Evolutionary conservation across 345 rosid species (phyloP), one percentile per base, ranked within the genome.

Genomic region (Eucalyptus paniculata): DNA sequence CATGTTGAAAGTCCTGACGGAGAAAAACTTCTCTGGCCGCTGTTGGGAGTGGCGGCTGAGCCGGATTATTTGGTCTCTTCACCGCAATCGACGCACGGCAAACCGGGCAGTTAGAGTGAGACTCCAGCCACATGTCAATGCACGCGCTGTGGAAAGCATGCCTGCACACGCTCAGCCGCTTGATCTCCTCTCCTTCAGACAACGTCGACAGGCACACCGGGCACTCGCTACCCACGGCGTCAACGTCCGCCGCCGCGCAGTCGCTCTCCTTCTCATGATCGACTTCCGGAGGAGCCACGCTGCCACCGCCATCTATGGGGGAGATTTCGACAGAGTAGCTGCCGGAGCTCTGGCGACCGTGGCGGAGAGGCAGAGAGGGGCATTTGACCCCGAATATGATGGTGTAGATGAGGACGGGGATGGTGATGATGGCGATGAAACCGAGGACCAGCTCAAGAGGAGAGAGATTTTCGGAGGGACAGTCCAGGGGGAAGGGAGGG

Each of bases 91-190:
- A 45, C 49, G 97, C 96, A 4, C 99, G 93, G 89, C 99, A 97
- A 89, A 94, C 91, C 13, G 99, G 99, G 65, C 99, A 97, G 89
- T 90, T 95, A 12, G 95, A 58, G 44, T 95, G 93, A 81, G 93
- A 92, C 42, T 65, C 92, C 13, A 97, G 92, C 99, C 99, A 97
- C 92, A 5, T 12, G 54, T 95, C 94, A 49, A 97, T 94, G 89
- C 99, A 97, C 23, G 87, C 7, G 86, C 93, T 93, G 60, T 96
- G 99, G 87, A 97, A 97, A 8, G 94, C 92, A 93, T 96, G 99
- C 85, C 93, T 94, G 89, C 99, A 97, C 42, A 67, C 92, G 88
- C 92, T 94, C 12, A 97, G 89, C 72, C 89, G 93, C 90, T 88
- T 94, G 72, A 96, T 91, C 8, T 94, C 95, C 77, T 95, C 94